Evolutionary conservation across 2,329 filamentous ascomycete species (phyloP).

Genomic region (Botrytis elliptica): DNA sequence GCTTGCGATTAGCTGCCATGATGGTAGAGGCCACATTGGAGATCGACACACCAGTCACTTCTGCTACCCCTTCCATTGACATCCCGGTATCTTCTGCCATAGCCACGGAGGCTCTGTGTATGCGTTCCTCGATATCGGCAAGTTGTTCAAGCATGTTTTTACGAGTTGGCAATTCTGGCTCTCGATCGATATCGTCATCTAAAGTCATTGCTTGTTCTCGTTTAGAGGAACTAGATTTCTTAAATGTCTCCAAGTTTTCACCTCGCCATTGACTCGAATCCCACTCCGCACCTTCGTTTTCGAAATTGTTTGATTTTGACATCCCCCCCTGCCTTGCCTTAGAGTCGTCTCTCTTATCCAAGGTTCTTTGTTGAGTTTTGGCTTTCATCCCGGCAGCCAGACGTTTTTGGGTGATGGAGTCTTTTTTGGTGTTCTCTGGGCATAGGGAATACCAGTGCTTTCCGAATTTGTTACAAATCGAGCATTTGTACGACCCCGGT

Average conservation of each 20-base stretch:
- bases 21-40: constrained; percentile 6
- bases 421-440: constrained; percentile 39
- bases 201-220: background rate
- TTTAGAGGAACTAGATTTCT: background rate
- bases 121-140: constrained; percentile 9
- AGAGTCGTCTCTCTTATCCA: background rate
- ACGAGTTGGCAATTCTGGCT: background rate
- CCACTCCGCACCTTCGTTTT: background rate
- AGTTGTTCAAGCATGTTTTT: background rate
- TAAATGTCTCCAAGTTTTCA: background rate
- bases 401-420: constrained; percentile 41
- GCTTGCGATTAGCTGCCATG: constrained; percentile 11
- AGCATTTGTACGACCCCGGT: constrained; percentile 39
- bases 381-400: constrained; percentile 20
- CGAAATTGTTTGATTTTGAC: background rate
- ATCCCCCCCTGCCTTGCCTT: background rate
- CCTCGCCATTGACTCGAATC: background rate
- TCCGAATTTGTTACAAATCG: constrained; percentile 40
- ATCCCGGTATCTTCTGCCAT: constrained; percentile 2
- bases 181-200: background rate
- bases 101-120: background rate
- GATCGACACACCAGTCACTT: constrained; percentile 5
- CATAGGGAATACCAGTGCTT: constrained; percentile 43
- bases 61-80: background rate
- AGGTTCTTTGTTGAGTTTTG: background rate